These are phyloP conservation scores for Furcasterigmium furcatum DNA, from an alignment of 2,329 filamentous ascomycete species.

Conservation along the genomic window DNA sequence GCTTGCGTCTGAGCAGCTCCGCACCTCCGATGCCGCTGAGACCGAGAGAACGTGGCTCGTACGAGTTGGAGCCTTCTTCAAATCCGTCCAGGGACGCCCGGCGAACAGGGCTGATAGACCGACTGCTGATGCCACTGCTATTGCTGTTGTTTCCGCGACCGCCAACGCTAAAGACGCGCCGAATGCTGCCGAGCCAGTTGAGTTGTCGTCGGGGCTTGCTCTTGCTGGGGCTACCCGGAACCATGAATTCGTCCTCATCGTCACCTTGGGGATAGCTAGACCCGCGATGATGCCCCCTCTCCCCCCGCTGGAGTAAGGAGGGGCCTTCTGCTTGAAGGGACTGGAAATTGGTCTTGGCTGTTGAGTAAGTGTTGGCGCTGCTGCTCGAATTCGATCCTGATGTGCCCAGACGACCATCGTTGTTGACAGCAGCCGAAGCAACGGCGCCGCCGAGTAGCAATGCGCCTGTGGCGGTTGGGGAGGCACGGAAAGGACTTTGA, in stretches of 20 bases:
- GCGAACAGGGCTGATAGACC: neutral
- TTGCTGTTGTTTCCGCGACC: slow-evolving; percentile 18
- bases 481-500: neutral
- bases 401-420: slow-evolving; percentile 5
- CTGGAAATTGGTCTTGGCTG: slow-evolving; percentile 50
- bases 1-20: slow-evolving; percentile 48
- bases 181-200: slow-evolving; percentile 68
- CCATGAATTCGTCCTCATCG: slow-evolving; percentile 23
- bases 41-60: slow-evolving; percentile 39
- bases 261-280: slow-evolving; percentile 17
- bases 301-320: slow-evolving; percentile 28
- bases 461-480: neutral
- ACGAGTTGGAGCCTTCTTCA: slow-evolving; percentile 33
- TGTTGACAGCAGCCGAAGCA: slow-evolving; percentile 14
- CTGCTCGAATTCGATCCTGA: slow-evolving; percentile 36
- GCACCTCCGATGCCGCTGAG: slow-evolving; percentile 40
- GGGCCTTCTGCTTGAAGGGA: slow-evolving; percentile 52
- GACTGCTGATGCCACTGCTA: slow-evolving; percentile 10
- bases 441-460: slow-evolving; percentile 10
- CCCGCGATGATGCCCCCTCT: neutral
- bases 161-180: slow-evolving; percentile 56
- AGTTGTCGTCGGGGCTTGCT: slow-evolving; percentile 41
- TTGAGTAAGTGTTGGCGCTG: slow-evolving; percentile 42
- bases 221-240: slow-evolving; percentile 56
- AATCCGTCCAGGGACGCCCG: slow-evolving; percentile 19